These are phyloP conservation scores for Sclerospora graminicola DNA, from an alignment of 352 stramenopile species.

Conservation along the genomic window DNA sequence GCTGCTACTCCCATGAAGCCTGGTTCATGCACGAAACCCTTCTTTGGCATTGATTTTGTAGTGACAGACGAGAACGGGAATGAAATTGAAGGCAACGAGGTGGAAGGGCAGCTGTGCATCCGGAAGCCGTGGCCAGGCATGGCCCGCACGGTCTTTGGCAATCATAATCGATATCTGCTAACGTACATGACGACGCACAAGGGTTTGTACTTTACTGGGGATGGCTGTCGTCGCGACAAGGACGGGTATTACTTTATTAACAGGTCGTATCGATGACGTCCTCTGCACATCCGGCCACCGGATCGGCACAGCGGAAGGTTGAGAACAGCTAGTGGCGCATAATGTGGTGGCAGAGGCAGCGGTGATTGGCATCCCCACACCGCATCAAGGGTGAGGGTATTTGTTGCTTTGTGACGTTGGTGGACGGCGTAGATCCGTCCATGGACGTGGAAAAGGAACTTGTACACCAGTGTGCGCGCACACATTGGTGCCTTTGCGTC, in stretches of 20 bases:
- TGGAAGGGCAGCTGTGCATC: constrained; percentile 94
- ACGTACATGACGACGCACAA: constrained; percentile 96
- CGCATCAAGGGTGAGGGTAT: constrained; percentile 96
- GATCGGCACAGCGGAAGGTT: constrained; percentile 83
- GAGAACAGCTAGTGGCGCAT: constrained; percentile 89
- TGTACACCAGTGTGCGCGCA: constrained; percentile 76
- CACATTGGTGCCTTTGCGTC: constrained; percentile 95
- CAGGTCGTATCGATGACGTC: constrained; percentile 96
- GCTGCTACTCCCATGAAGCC: constrained; percentile 86
- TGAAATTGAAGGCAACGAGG: constrained; percentile 73
- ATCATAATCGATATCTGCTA: constrained; percentile 92
- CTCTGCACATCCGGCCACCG: constrained; percentile 91
- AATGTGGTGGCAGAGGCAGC: constrained; percentile 89
- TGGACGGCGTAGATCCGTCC: constrained; percentile 61
- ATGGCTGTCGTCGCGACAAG: constrained; percentile 80
- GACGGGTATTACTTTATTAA: constrained; percentile 99
- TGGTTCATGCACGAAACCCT: constrained; percentile 91
- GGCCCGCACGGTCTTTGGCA: constrained; percentile 90
- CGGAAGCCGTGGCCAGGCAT: constrained; percentile 93
- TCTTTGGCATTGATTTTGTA: constrained; percentile 93
- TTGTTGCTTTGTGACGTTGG: constrained; percentile 92
- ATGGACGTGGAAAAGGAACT: constrained; percentile 53
- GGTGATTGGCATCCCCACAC: constrained; percentile 92
- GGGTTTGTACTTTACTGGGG: constrained; percentile 95
- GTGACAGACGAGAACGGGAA: constrained; percentile 78